Evolutionary conservation across 495 filamentous ascomycete species (phyloP).

Genomic region (Aspergillus avenaceus): DNA sequence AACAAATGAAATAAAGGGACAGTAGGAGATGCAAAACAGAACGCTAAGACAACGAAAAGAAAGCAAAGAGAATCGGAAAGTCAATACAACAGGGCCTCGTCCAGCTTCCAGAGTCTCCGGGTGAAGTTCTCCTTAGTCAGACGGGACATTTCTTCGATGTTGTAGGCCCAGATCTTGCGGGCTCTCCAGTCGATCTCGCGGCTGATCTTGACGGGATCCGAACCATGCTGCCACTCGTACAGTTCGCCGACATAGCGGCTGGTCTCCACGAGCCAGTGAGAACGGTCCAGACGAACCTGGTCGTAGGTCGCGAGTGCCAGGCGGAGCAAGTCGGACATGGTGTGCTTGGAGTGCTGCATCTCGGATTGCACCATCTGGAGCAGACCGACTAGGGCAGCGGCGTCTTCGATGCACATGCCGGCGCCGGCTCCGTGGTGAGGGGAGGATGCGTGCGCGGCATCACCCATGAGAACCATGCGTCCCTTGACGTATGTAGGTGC

Average conservation of each 20-base stretch:
- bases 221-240: no score
- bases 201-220: no score
- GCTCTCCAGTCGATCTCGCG: no score
- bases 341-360: not conserved
- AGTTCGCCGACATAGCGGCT: constrained; percentile 10
- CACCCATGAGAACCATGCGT: constrained; percentile 41
- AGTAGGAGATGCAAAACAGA: no score
- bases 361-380: constrained; percentile 13
- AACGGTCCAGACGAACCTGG: constrained; percentile 10
- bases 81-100: no score
- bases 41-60: no score
- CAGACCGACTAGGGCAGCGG: constrained; percentile 27
- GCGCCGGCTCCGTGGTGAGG: constrained; percentile 52
- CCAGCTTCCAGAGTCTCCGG: no score
- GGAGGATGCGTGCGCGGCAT: constrained; percentile 37
- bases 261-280: constrained; percentile 24
- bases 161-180: no score
- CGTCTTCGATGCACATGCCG: constrained; percentile 51
- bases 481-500: constrained; percentile 32
- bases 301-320: constrained; percentile 11
- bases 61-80: no score
- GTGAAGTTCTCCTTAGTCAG: no score
- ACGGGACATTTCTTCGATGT: no score
- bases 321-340: constrained; percentile 1
- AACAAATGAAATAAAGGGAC: no score